Percentiles rank a stretch among this genome's conserved stretches.
Evolutionary conservation across 140 eudicot species (phyloP).

Genomic region (Anethum foeniculum): DNA sequence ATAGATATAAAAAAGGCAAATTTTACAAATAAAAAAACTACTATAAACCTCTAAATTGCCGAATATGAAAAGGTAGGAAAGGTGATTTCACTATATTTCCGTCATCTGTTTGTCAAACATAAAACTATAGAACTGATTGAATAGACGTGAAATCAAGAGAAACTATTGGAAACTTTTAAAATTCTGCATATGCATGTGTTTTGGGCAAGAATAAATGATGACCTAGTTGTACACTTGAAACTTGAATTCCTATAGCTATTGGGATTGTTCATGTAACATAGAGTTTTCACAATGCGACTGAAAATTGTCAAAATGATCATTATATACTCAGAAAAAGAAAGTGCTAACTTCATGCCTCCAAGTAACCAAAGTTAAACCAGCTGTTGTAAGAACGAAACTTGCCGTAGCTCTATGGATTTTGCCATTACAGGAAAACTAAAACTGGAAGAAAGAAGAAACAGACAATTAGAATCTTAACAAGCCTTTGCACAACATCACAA

Average conservation of each 20-base stretch:
- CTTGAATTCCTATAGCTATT: neutral
- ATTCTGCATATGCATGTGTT: neutral
- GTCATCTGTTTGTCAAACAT: neutral
- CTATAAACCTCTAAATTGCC: neutral
- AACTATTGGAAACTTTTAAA: neutral
- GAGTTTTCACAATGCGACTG: neutral
- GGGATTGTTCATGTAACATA: neutral
- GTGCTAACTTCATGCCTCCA: no score
- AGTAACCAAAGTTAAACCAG: neutral
- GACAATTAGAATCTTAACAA: neutral
- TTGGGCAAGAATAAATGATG: neutral
- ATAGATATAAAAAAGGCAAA: neutral
- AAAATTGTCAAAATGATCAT: neutral
- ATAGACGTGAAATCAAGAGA: neutral
- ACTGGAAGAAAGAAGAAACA: neutral
- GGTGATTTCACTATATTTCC: neutral
- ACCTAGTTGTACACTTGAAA: constrained; percentile 1
- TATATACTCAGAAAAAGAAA: neutral
- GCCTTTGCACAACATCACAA: neutral
- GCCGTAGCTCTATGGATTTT: neutral
- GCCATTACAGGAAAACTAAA: neutral
- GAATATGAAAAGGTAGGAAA: neutral
- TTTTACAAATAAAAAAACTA: no score
- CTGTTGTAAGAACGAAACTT: neutral
- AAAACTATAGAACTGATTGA: neutral